Base-by-base conservation (phyloP, 305 asterid genomes). In the Rubia balearica region DNA sequence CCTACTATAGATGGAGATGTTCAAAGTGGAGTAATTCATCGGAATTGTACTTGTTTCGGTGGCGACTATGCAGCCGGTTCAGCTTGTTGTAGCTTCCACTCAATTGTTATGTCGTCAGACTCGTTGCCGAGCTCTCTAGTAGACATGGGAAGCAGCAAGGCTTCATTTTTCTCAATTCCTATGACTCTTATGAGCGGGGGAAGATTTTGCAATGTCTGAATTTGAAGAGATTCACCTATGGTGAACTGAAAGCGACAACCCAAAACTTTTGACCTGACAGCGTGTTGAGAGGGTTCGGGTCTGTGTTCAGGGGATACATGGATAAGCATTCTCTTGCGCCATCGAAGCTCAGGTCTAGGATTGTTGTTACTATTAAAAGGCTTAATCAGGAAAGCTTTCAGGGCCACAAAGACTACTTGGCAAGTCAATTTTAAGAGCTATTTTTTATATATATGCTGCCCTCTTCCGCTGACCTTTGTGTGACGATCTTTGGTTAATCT, bases 361-460 rank as follows among this genome's bases (percentile, higher is more conserved):
- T 89, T 72, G 91, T 85, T 24, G 86, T 89, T 11, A 96, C 97
- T 38, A 90, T 91, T 22, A 91, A 91, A 75, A 79, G 82, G 82
- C 83, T 89, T 7, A 91, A 88, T 65, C 93, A 86, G 76, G 93
- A 89, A 1, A 95, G 98, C 4, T 86, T 90, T 95, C 98, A 92
- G 74, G 97, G 98, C 9, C 98, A 92, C 89, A 90, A 85, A 77
- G 98, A 90, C 79, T 92, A 97, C 97, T 64, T 92, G 97, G 98
- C 90, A 67, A 63, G 92, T 76, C 30, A 38, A n/a, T 57, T 72
- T 69, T 74, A 7, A 48, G 57, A 19, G 22, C 57, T 14, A 69
- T n/a, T 30, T 46, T 36, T 36, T 40, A 5, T 95, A 85, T 71
- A 90, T 88, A 64, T 95, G 95, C 71, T 92, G 81, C 56, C 96